phyloP scores from a whole-genome alignment of 2,329 filamentous ascomycete species.

The Scedosporium boydii region DNA sequence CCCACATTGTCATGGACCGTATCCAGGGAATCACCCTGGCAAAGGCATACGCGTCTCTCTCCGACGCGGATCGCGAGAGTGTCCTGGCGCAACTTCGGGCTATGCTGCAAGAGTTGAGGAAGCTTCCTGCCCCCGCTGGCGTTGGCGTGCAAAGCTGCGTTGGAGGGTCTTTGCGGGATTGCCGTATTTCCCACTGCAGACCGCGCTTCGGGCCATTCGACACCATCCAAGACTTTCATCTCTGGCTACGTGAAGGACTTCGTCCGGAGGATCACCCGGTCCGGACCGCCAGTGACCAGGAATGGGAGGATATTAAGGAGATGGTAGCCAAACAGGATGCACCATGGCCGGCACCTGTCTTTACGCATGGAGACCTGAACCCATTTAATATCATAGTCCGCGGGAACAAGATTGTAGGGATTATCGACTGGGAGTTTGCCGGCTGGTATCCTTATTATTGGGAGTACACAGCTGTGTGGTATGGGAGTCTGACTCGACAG shows the following conservation, averaged over 20 bases:
- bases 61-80: background rate
- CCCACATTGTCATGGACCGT: constrained; percentile 37
- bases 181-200: constrained; percentile 13
- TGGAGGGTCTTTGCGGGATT: constrained; percentile 18
- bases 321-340: constrained; percentile 26
- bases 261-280: constrained; percentile 13
- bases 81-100: background rate
- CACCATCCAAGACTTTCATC: constrained; percentile 21
- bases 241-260: constrained; percentile 19
- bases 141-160: constrained; percentile 15
- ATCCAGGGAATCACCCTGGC: constrained; percentile 16
- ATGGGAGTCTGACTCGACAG: constrained; percentile 12
- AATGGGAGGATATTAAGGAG: constrained; percentile 19
- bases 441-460: constrained; percentile 24
- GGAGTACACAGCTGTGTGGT: constrained; percentile 22
- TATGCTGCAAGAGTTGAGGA: constrained; percentile 5
- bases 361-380: constrained; percentile 38
- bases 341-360: constrained; percentile 24
- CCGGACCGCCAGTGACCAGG: constrained; percentile 9
- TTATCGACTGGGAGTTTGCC: constrained; percentile 26
- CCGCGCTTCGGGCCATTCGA: constrained; percentile 22
- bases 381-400: constrained; percentile 31
- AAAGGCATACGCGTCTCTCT: constrained; percentile 9
- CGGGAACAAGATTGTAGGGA: constrained; percentile 30
- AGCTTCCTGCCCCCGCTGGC: constrained; percentile 11